Evolutionary conservation across 352 stramenopile genomes (phyloP).

Genomic region (Phytophthora aleatoria): DNA sequence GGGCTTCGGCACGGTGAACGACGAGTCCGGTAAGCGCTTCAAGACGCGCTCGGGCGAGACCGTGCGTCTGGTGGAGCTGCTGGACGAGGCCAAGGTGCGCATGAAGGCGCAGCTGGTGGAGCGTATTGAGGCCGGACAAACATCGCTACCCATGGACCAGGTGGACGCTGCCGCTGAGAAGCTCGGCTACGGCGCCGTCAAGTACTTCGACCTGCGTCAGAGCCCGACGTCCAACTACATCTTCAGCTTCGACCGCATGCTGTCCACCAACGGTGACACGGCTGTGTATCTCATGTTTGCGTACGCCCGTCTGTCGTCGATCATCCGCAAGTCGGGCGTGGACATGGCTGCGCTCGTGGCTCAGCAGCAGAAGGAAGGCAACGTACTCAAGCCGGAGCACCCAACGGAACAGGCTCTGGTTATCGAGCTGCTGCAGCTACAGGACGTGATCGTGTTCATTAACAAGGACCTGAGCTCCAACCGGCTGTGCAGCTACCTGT

Average conservation of each 20-base stretch:
- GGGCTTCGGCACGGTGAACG: constrained; percentile 87
- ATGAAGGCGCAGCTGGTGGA: constrained; percentile 95
- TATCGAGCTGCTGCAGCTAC: constrained; percentile 95
- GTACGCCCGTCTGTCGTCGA: constrained; percentile 97
- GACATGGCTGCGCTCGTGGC: constrained; percentile 76
- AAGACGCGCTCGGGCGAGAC: constrained; percentile 98
- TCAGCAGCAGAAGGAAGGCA: constrained; percentile 45
- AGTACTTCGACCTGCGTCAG: constrained; percentile 99
- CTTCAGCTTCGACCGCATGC: constrained; percentile 99
- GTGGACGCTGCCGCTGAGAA: constrained; percentile 93
- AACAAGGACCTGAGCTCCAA: constrained; percentile 97
- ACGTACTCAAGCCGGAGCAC: constrained; percentile 73
- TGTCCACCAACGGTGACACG: constrained; percentile 99
- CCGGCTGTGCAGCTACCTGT: constrained; percentile 98
- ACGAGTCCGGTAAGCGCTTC: constrained; percentile 93
- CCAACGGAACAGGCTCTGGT: constrained; percentile 91
- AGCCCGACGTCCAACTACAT: constrained; percentile 98
- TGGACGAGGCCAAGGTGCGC: constrained; percentile 96
- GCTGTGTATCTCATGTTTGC: constrained; percentile 99
- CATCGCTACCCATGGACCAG: constrained; percentile 88
- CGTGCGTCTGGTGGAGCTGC: constrained; percentile 98
- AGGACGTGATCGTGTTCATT: constrained; percentile 94
- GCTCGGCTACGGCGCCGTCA: constrained; percentile 99
- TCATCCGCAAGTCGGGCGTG: constrained; percentile 94
- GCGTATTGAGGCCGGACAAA: constrained; percentile 93